A percentile compares a stretch with the other conserved stretches of the same genome.
phyloP scores from a whole-genome alignment of 352 stramenopile species.

The Hyaloperonospora brassicae region DNA sequence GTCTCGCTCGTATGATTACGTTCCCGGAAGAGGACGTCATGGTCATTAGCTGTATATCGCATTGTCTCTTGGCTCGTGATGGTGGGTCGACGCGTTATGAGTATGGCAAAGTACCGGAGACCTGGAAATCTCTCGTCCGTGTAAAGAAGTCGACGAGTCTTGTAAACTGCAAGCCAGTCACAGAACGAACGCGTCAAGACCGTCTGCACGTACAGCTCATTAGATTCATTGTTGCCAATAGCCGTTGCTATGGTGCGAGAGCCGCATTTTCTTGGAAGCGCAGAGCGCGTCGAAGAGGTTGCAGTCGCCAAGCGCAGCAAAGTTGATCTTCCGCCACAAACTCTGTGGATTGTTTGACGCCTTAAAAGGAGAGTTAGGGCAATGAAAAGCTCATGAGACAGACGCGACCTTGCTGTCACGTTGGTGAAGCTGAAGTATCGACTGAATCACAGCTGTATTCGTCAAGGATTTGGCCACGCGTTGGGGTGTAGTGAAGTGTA shows the following conservation, averaged over 20 bases:
- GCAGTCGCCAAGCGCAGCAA: slow-evolving; percentile 33
- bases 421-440: slow-evolving; percentile 56
- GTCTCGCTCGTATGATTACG: slow-evolving; percentile 38
- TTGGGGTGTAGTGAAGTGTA: slow-evolving; percentile 82
- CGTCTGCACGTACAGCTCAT: slow-evolving; percentile 92
- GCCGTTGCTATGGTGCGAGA: slow-evolving; percentile 95
- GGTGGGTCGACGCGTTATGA: slow-evolving; percentile 76
- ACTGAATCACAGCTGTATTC: slow-evolving; percentile 83
- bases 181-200: slow-evolving; percentile 96
- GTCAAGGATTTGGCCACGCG: slow-evolving; percentile 81
- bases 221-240: slow-evolving; percentile 92
- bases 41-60: slow-evolving; percentile 73
- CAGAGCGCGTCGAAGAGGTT: slow-evolving; percentile 40
- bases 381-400: slow-evolving; percentile 68
- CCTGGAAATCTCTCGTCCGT: slow-evolving; percentile 52
- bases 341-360: slow-evolving; percentile 46
- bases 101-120: slow-evolving; percentile 75
- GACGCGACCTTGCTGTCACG: slow-evolving; percentile 70
- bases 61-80: slow-evolving; percentile 72
- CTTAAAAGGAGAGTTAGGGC: slow-evolving; percentile 44
- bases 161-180: slow-evolving; percentile 90
- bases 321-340: slow-evolving; percentile 28
- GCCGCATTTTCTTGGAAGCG: slow-evolving; percentile 83
- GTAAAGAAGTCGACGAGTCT: slow-evolving; percentile 71
- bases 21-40: slow-evolving; percentile 45